A percentile compares a stretch with the other conserved stretches of the same genome.
Evolutionary conservation across 108 stramenopile genomes (phyloP).

Genomic region (Craspedostauros australis): DNA sequence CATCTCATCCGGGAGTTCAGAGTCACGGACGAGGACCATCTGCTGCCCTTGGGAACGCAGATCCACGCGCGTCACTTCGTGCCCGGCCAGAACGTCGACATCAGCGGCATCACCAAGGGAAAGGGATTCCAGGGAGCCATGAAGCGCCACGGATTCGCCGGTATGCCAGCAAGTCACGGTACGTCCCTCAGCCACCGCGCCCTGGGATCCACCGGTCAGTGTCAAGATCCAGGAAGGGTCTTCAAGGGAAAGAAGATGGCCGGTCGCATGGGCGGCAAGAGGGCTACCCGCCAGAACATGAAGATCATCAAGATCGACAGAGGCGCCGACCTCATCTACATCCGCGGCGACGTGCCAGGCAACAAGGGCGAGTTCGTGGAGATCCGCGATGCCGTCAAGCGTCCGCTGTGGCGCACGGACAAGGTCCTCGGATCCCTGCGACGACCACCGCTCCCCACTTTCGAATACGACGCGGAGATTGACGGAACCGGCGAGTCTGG

Average conservation of each 20-base stretch:
- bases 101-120: constrained; percentile 87
- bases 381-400: constrained; percentile 89
- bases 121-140: constrained; percentile 99
- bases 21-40: constrained; percentile 51
- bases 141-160: constrained; percentile 93
- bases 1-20: constrained; percentile 81
- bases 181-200: constrained; percentile 88
- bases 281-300: constrained; percentile 86
- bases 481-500: constrained; percentile 75
- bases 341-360: constrained; percentile 91
- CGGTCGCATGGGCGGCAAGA: constrained; percentile 90
- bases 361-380: constrained; percentile 88
- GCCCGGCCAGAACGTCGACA: constrained; percentile 96
- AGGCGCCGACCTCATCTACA: constrained; percentile 85
- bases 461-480: constrained; percentile 67
- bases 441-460: constrained; percentile 80
- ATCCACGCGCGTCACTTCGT: constrained; percentile 95
- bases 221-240: constrained; percentile 93
- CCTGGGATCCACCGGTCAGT: constrained; percentile 79
- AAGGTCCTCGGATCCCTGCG: constrained; percentile 49
- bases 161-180: constrained; percentile 95
- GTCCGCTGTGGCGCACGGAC: constrained; percentile 71
- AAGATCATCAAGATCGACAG: constrained; percentile 90
- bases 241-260: constrained; percentile 99
- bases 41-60: constrained; percentile 74